Base-by-base conservation (phyloP, 257 asterid genomes). In the Solanum rostratum region DNA sequence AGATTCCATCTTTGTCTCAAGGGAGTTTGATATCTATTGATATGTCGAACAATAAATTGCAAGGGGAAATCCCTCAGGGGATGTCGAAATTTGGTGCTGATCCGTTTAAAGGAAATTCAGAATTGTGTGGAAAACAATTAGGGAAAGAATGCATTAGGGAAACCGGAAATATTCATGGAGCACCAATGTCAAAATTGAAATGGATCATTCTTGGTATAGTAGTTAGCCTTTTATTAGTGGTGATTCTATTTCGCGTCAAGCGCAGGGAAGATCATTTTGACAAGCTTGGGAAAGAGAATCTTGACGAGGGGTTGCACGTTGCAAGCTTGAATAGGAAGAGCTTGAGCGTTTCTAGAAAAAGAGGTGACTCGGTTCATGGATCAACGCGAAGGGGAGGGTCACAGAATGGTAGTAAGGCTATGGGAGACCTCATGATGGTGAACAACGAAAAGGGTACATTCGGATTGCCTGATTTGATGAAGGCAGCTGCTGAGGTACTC, bases 401-500 rank as follows among this genome's bases (percentile, higher is more conserved):
- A 0, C 86, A 73, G 1, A 33, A 5, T 33, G 65, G 60, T 0
- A 89, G 86, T 45, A 87, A 85, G 49, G 76, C 92, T 18, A 49
- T 70, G 52, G 85, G 88, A 0, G 98, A 94, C n/a, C 92, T 95
- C 1, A 91, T 94, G 63, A 83, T 97, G 85, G 88, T 97, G 5
- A 97, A 94, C 7, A 94, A 91, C 5, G 96, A 90, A 33, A 94
- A 85, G n/a, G 98, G 97, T 3, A 41, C 79, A 12, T 97, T 95
- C 13, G 98, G 96, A 63, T 59, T 97, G 85, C 91, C 89, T 39
- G 99, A 97, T 88, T 74, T 97, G 93, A 97, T 97, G 99, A 97
- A 93, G 92, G 99, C 98, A 5, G 97, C 98, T 27, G 99, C 99
- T 3, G 99, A 95, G 87, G 97, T 97, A 0, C 96, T 97, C 0